A percentile compares a stretch with the other conserved stretches of the same genome.
These are phyloP conservation scores for Trypanosoma boissoni DNA, from an alignment of 208 protist genomes.

Conservation along the genomic window DNA sequence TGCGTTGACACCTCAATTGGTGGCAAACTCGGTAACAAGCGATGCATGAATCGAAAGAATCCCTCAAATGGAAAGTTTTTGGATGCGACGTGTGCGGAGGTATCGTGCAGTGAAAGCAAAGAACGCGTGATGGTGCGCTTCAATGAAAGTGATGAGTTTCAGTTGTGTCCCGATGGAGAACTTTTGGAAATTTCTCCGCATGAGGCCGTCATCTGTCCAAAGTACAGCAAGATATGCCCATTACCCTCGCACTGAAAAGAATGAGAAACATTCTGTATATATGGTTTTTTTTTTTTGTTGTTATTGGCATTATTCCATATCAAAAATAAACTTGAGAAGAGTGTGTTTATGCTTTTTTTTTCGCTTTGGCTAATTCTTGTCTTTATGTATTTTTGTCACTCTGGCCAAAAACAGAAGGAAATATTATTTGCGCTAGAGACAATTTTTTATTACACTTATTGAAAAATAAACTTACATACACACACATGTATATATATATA, in stretches of 20 bases:
- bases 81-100: not conserved
- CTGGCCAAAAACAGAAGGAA: too few species aligned
- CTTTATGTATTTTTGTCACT: too few species aligned
- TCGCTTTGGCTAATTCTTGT: too few species aligned
- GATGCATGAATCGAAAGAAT: not conserved
- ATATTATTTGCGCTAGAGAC: too few species aligned
- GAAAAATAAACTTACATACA: too few species aligned
- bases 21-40: not conserved
- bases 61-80: not conserved
- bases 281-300: slow-evolving; percentile 4
- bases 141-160: not conserved
- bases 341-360: slow-evolving; percentile 6
- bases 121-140: not conserved
- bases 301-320: slow-evolving; percentile 1
- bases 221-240: not conserved
- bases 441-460: too few species aligned
- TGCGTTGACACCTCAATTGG: not conserved
- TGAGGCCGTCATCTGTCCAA: not conserved
- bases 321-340: not conserved
- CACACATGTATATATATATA: too few species aligned
- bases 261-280: not conserved
- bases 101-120: not conserved
- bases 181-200: not conserved
- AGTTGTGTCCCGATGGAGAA: not conserved
- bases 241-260: not conserved